These are phyloP conservation scores for Candida verbasci DNA, from an alignment of 805 yeast species.

Conservation along the genomic window DNA sequence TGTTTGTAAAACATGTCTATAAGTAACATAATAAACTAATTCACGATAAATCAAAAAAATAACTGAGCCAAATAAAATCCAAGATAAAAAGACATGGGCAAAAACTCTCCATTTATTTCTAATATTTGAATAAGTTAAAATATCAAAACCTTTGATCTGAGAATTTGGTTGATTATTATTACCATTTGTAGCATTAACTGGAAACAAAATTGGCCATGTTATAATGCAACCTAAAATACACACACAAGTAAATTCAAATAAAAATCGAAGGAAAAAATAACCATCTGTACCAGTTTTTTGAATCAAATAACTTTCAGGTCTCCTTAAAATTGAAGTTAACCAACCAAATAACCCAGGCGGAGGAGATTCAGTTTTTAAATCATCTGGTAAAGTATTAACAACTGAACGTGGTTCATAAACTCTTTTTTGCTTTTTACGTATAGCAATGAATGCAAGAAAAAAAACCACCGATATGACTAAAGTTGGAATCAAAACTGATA, in stretches of 20 bases:
- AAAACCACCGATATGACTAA: conserved; percentile 40
- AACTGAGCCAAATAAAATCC: conserved; percentile 67
- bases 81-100: conserved; percentile 73
- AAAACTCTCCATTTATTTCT: conserved; percentile 58
- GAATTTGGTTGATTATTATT: conserved; percentile 21
- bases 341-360: conserved; percentile 50
- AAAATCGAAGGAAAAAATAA: conserved; percentile 64
- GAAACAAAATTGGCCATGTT: conserved; percentile 65
- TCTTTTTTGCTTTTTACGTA: conserved; percentile 41
- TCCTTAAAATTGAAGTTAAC: conserved; percentile 46
- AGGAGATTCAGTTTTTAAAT: conserved; percentile 39
- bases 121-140: conserved; percentile 61
- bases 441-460: conserved; percentile 30
- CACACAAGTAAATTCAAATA: conserved; percentile 50
- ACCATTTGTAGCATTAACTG: conserved; percentile 73
- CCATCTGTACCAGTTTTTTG: conserved; percentile 77
- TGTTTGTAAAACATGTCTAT: conserved; percentile 70
- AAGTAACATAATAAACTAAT: conserved; percentile 62
- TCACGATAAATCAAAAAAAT: conserved; percentile 69
- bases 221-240: conserved; percentile 52
- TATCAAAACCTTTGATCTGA: conserved; percentile 51
- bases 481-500: conserved; percentile 45
- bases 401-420: conserved; percentile 51
- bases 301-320: conserved; percentile 58
- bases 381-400: conserved; percentile 44